These are phyloP conservation scores for Phaeotremella fagi DNA, from an alignment of 768 basidiomycete species.

Conservation along the genomic window DNA sequence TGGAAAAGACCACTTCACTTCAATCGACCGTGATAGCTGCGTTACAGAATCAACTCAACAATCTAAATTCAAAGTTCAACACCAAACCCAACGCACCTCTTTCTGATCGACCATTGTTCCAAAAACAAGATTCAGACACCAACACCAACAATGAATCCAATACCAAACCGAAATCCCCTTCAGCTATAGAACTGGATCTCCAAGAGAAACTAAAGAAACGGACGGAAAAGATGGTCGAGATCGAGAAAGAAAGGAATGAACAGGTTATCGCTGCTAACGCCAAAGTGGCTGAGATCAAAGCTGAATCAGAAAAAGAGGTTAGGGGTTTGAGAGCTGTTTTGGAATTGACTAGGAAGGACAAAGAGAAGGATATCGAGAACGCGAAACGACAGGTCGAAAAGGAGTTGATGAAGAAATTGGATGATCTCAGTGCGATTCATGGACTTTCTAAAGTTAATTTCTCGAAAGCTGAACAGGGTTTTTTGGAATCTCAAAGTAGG, in stretches of 20 bases:
- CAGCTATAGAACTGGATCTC: slow-evolving; percentile 47
- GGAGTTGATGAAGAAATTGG: too few species aligned
- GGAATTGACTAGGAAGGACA: slow-evolving; percentile 56
- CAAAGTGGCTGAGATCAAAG: slow-evolving; percentile 62
- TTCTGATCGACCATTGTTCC: too few species aligned
- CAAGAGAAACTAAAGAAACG: slow-evolving; percentile 50
- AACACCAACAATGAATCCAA: slow-evolving; percentile 48
- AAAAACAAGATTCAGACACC: not conserved
- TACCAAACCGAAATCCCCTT: slow-evolving; percentile 52
- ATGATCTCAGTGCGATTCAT: too few species aligned
- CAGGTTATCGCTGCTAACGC: slow-evolving; percentile 61
- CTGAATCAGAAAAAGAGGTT: slow-evolving; percentile 58
- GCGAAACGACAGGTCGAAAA: too few species aligned
- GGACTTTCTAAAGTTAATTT: too few species aligned
- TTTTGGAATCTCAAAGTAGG: too few species aligned
- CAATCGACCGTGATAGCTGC: not conserved
- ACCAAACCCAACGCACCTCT: not conserved
- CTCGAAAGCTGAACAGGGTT: too few species aligned
- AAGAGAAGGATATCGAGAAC: slow-evolving; percentile 15
- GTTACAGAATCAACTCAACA: not conserved
- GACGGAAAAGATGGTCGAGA: slow-evolving; percentile 64
- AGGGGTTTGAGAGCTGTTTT: slow-evolving; percentile 62
- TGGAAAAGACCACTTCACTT: not conserved
- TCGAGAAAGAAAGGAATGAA: slow-evolving; percentile 59
- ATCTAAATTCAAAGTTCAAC: not conserved